Conservation (phyloP, 2,329 filamentous ascomycete species). For the Sclerotinia spermophila region DNA sequence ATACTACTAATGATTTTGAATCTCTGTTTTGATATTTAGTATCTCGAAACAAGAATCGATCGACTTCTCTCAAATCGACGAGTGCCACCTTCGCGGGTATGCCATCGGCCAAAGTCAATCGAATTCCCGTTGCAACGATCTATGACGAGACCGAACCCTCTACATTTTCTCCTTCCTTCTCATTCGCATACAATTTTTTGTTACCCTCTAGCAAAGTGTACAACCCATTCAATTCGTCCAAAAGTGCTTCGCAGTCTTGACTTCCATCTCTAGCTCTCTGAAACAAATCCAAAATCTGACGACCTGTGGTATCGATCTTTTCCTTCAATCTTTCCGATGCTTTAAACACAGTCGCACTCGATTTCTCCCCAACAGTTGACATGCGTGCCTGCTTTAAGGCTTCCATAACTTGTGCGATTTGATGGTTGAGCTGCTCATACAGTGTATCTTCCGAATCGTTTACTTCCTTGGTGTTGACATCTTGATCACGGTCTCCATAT, state of each 20-base stretch:
- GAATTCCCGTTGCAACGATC: not conserved
- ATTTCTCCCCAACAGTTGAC: constrained; percentile 1
- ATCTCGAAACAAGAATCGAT: not conserved
- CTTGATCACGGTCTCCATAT: constrained; percentile 12
- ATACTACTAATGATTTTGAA: constrained; percentile 35
- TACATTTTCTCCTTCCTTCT: not conserved
- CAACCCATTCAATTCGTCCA: constrained; percentile 26
- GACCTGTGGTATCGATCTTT: constrained; percentile 22
- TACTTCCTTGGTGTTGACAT: constrained; percentile 5
- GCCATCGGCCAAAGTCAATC: too few species aligned
- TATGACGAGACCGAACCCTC: not conserved
- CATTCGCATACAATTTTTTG: constrained; percentile 17
- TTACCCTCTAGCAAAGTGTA: constrained; percentile 25
- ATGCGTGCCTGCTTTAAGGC: constrained; percentile 16
- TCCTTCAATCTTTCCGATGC: constrained; percentile 22
- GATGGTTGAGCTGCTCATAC: not conserved
- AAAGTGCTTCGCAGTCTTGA: constrained; percentile 26
- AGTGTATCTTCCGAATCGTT: constrained; percentile 6
- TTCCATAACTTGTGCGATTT: constrained; percentile 14
- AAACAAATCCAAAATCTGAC: constrained; percentile 25
- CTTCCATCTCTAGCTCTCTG: constrained; percentile 17
- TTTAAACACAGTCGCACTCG: constrained; percentile 16
- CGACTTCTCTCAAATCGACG: not conserved
- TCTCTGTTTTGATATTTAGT: not conserved
- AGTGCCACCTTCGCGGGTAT: not conserved